Percentiles rank a stretch among this genome's conserved stretches.
Evolutionary conservation across 2,329 filamentous ascomycete species (phyloP).

Genomic region (Fusarium pininemorale): DNA sequence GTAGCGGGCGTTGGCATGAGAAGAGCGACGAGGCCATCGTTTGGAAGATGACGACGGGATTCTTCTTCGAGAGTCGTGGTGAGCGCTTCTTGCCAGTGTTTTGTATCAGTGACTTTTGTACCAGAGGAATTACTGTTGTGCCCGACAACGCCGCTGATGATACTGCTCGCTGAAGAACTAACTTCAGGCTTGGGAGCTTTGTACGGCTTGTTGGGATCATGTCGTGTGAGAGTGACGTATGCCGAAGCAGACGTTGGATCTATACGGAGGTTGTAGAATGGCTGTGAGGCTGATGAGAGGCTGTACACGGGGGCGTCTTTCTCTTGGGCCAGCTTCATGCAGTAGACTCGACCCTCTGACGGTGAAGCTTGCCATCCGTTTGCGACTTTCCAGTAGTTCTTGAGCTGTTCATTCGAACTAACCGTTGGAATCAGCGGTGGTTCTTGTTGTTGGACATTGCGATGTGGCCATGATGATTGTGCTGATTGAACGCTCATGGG

Average conservation of each 20-base stretch:
- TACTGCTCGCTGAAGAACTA: constrained; percentile 38
- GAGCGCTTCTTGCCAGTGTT: constrained; percentile 67
- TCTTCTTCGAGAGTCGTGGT: constrained; percentile 67
- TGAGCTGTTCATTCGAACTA: constrained; percentile 69
- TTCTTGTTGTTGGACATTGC: constrained; percentile 47
- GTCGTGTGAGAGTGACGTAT: constrained; percentile 65
- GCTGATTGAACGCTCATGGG: constrained; percentile 33
- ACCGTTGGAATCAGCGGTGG: constrained; percentile 59
- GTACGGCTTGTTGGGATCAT: constrained; percentile 68
- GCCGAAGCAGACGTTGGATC: constrained; percentile 72
- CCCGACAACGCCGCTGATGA: constrained; percentile 47
- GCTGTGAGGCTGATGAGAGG: constrained; percentile 67
- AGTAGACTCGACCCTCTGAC: constrained; percentile 67
- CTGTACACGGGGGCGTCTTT: constrained; percentile 73
- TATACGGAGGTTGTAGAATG: constrained; percentile 73
- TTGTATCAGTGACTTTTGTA: constrained; percentile 49
- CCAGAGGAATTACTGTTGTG: constrained; percentile 38
- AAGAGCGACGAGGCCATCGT: constrained; percentile 72
- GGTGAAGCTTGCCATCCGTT: constrained; percentile 74
- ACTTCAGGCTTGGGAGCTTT: constrained; percentile 52
- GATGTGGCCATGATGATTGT: constrained; percentile 39
- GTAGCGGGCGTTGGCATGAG: constrained; percentile 74
- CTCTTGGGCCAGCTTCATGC: constrained; percentile 64
- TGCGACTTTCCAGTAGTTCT: constrained; percentile 72
- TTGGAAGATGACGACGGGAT: constrained; percentile 61